Evolutionary conservation across 73 alveolate species (phyloP).

Genomic region (Effrenium voratum): DNA sequence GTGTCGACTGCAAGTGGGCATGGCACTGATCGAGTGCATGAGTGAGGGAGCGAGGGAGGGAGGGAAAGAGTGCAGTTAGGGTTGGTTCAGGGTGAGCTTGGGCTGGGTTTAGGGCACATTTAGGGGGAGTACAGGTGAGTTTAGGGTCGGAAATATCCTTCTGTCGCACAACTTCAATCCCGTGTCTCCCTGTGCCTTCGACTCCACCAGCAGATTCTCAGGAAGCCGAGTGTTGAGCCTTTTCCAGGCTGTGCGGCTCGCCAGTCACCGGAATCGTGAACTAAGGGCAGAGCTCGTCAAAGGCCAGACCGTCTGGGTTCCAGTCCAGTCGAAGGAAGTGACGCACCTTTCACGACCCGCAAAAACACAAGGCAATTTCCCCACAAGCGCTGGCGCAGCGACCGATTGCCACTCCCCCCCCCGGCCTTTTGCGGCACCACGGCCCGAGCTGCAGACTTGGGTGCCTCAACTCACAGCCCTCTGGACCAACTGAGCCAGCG

Average conservation of each 20-base stretch:
- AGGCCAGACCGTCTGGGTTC: constrained; percentile 66
- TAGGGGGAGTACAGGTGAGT: neutral
- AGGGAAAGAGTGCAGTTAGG: too few relatives aligned
- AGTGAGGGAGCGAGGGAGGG: neutral
- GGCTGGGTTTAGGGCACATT: too few relatives aligned
- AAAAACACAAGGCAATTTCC: too few relatives aligned
- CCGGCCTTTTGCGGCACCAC: constrained; percentile 69
- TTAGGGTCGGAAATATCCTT: too few relatives aligned
- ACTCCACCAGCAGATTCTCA: constrained; percentile 29
- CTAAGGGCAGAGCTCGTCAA: constrained; percentile 41
- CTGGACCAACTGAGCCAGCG: neutral
- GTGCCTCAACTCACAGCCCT: neutral
- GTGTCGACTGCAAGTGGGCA: too few relatives aligned
- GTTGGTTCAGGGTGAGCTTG: neutral
- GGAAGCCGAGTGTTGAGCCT: constrained; percentile 62
- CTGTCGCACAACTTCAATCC: neutral
- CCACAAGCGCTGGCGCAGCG: neutral
- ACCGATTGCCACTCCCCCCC: neutral
- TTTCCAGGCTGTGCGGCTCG: neutral
- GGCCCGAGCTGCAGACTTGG: constrained; percentile 47
- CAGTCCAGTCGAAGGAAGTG: constrained; percentile 71
- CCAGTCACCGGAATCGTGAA: neutral
- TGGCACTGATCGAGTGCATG: neutral
- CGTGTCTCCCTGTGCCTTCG: constrained; percentile 70
- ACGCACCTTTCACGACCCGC: neutral